Evolutionary conservation across 176 grass and related monocot genomes (phyloP), one percentile per base, ranked within the genome.

Genomic region (Musa itinerans): DNA sequence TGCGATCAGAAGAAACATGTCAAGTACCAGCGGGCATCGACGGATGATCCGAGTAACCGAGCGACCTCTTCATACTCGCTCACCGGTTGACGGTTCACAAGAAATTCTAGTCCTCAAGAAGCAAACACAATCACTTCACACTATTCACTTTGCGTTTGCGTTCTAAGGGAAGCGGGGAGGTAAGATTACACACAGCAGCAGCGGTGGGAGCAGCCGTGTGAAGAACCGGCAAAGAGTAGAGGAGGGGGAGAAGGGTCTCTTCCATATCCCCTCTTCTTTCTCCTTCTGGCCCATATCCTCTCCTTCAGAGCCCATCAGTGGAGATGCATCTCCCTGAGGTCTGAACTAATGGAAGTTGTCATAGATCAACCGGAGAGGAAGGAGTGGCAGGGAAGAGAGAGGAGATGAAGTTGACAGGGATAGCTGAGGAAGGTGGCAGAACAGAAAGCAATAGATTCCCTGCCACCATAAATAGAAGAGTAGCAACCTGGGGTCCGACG

Each of bases 261-360:
- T 75, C 54, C 73, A 61, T 12, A 24, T 27, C 50, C 72, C 72
- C 24, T 74, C 72, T 74, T 74, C 53, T 59, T 74, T 59, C 53
- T 74, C 72, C 73, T 75, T 75, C 54, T 61, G 24, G 26, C 25
- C 53, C 73, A 48, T 57, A 54, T 43, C 54, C 73, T 62, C 73
- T 29, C 25, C 73, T 59, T 75, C 73, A 75, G 54, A 75, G 8
- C 53, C 73, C 73, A 75, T 75, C 73, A 75, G 25, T 29, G 23
- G 20, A 26, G 63, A 65, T 27, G 13, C 10, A 11, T 65, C 34
- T 43, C 34, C 34, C 34, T 43, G 34, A 43, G 34, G 34, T 43
- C 34, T 43, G 34, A 43, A 43, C 4, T 3, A 6, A 6, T 43
- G 34, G 23, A 22, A 13, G 63, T 27, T 13, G 21, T 65, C 63